Conservation (phyloP, 257 asterid species). For the Verbascum thapsus region DNA sequence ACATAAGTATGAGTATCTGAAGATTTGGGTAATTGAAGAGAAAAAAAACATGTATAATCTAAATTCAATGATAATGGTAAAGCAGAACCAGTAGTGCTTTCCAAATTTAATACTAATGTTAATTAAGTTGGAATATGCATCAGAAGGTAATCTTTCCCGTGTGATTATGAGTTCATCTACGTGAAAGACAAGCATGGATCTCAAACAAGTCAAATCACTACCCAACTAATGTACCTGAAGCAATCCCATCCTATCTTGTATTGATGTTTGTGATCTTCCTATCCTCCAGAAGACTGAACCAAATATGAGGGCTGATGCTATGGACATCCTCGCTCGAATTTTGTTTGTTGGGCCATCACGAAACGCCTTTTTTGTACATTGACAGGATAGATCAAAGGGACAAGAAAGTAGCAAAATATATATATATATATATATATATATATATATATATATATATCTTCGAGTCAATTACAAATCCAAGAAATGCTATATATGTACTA, state of each 20-base stretch:
- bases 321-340: conserved; percentile 95
- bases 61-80: conserved; percentile 3
- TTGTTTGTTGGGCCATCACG: conserved; percentile 98
- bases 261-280: conserved; percentile 91
- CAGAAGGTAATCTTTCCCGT: conserved; percentile 7
- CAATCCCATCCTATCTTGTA: conserved; percentile 95
- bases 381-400: conserved; percentile 28
- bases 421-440: too few species aligned
- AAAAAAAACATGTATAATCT: background rate
- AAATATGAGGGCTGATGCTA: conserved; percentile 93
- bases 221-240: conserved; percentile 64
- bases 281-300: conserved; percentile 99
- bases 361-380: conserved; percentile 62
- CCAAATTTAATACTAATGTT: background rate
- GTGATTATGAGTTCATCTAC: background rate
- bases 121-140: conserved; percentile 15
- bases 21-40: background rate
- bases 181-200: conserved; percentile 24
- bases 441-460: too few species aligned
- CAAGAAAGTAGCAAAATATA: conserved; percentile 28
- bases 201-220: conserved; percentile 8
- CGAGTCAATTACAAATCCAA: conserved; percentile 22
- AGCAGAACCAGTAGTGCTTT: background rate
- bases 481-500: conserved; percentile 21
- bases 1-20: conserved; percentile 3